Evolutionary conservation across 2,329 filamentous ascomycete genomes (phyloP).

Genomic region (Periconia sp.): DNA sequence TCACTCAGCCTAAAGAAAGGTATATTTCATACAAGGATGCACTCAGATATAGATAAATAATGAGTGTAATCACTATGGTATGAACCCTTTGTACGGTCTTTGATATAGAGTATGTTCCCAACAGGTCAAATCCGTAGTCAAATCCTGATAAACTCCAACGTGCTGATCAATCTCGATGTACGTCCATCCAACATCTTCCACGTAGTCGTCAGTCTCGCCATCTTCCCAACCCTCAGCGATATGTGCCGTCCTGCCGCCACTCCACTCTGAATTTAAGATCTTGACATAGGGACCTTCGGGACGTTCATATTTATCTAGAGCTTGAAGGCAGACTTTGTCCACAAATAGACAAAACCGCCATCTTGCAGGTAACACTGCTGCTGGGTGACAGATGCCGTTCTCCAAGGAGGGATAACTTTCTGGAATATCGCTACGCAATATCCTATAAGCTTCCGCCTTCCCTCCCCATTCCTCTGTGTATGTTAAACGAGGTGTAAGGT

Average conservation of each 20-base stretch:
- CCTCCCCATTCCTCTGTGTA: constrained; percentile 8
- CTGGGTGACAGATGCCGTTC: constrained; percentile 5
- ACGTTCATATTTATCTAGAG: neutral
- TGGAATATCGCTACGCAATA: constrained; percentile 9
- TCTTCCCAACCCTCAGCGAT: constrained; percentile 12
- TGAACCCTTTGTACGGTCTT: too few relatives aligned
- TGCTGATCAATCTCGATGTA: constrained; percentile 9
- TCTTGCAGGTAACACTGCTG: constrained; percentile 7
- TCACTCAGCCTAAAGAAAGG: too few relatives aligned
- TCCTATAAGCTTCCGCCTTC: constrained; percentile 3
- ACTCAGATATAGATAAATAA: too few relatives aligned
- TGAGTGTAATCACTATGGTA: too few relatives aligned
- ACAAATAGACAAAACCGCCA: constrained; percentile 19
- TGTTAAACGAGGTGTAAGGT: constrained; percentile 14
- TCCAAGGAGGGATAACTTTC: neutral
- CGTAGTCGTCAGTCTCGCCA: constrained; percentile 14
- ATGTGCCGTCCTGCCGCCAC: constrained; percentile 3
- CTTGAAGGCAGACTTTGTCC: constrained; percentile 14
- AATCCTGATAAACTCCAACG: constrained; percentile 4
- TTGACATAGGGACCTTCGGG: constrained; percentile 2
- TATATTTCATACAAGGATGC: too few relatives aligned
- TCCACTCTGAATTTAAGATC: constrained; percentile 5
- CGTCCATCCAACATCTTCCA: constrained; percentile 19
- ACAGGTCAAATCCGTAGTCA: too few relatives aligned
- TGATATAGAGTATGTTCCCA: too few relatives aligned